Base-by-base conservation (phyloP, 2,329 filamentous ascomycete species). In the Ophiostoma perfectum region DNA sequence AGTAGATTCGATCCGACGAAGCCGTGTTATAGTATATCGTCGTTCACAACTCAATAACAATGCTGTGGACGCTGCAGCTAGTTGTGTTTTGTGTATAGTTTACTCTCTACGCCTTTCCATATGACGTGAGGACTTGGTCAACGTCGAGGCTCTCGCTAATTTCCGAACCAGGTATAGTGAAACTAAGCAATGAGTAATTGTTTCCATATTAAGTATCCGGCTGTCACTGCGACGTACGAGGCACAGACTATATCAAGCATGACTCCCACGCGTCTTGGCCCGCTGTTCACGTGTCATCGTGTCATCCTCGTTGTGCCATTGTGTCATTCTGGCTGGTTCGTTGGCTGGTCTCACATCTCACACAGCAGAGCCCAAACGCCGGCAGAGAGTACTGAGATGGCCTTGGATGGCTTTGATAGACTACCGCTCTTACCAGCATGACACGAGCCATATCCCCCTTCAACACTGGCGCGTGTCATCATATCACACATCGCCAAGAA, bases 131-230 rank as follows among this genome's bases (percentile, higher is more conserved):
- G 18, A 27, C 9, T 1, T 3, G 18, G 7, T 27, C 27, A 8
- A 55, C n/a, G n/a, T 55, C 49, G 18, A 55, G 49, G 49, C 49
- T 55, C 45, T 47, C n/a, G 27, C 27, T 55, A 55, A 55, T 55
- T 55, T 55, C 49, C 49, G 14, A 55, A 55, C n/a, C 49, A 7
- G 49, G 49, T 27, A 27, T 36, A 55, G 49, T 27, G 49, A 55
- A 55, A 55, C 49, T 36, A 47, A 9, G 49, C 49, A 36, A 14
- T 55, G n/a, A 55, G 49, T 12, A 18, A 11, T 55, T 55, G n/a
- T 55, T 55, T 55, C 49, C 49, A 55, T 7, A 27, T 55, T 27
- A 55, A 55, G 49, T 55, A 55, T 36, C 49, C 49, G 14, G 49
- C 49, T 36, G 8, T 27, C 49, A 36, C 49, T 55, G 49, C 49